Conservation (phyloP, 257 asterid species). For the Ilex asprella region DNA sequence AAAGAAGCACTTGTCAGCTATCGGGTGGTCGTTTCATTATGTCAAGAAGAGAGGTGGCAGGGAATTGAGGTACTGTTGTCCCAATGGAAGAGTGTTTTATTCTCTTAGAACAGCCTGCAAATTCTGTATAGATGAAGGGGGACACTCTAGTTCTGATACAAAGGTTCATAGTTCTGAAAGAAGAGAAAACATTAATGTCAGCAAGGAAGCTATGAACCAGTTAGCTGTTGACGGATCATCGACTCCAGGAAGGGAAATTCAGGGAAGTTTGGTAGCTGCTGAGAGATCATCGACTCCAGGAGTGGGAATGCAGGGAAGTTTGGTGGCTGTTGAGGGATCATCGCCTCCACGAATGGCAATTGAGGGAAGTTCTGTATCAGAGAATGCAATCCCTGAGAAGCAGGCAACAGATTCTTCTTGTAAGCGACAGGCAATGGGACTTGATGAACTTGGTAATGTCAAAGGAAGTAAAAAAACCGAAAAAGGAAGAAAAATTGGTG, state of each 20-base stretch:
- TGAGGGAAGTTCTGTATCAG: not conserved
- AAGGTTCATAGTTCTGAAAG: not conserved
- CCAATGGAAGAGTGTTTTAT: slow-evolving; percentile 32
- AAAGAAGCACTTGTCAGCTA: slow-evolving; percentile 49
- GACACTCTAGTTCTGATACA: slow-evolving; percentile 2
- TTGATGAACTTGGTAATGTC: slow-evolving; percentile 20
- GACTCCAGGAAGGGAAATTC: slow-evolving; percentile 21
- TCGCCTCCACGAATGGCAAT: too few relatives aligned
- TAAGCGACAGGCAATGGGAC: slow-evolving; percentile 15
- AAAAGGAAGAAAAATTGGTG: slow-evolving; percentile 5
- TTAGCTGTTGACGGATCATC: slow-evolving; percentile 17
- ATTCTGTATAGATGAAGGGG: slow-evolving; percentile 22
- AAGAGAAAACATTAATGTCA: slow-evolving; percentile 5
- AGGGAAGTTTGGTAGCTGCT: not conserved
- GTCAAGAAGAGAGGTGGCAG: slow-evolving; percentile 6
- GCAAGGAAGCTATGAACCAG: slow-evolving; percentile 13
- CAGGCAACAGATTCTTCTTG: slow-evolving; percentile 11
- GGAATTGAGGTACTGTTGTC: slow-evolving; percentile 45
- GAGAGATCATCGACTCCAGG: too few relatives aligned
- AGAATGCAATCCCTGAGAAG: slow-evolving; percentile 6
- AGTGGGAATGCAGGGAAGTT: too few relatives aligned
- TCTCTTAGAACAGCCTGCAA: slow-evolving; percentile 55
- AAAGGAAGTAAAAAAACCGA: not conserved
- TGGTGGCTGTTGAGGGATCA: too few relatives aligned
- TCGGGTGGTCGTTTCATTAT: slow-evolving; percentile 51